phyloP scores from a whole-genome alignment of 495 filamentous ascomycete species.

The Penicillium cinerascens region DNA sequence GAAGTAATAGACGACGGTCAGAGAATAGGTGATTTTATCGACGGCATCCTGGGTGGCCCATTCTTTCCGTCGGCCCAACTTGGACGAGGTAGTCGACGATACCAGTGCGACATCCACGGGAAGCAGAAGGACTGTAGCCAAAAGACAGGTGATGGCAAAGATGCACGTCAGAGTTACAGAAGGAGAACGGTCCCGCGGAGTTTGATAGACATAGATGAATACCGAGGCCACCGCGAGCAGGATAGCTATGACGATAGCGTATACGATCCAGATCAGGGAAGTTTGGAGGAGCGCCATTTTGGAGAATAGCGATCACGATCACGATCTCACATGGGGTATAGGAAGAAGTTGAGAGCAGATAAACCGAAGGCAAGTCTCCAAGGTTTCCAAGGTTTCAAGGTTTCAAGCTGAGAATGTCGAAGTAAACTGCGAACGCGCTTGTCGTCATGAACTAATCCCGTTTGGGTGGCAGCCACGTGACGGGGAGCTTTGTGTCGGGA shows the following conservation, averaged over 20 bases:
- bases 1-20: constrained; percentile 88
- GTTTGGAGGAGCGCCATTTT: constrained; percentile 72
- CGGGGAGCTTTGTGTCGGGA: constrained; percentile 4
- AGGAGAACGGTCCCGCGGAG: constrained; percentile 76
- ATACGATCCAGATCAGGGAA: constrained; percentile 89
- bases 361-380: neutral
- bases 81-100: constrained; percentile 76
- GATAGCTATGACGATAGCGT: constrained; percentile 71
- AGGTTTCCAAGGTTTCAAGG: neutral
- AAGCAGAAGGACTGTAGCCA: constrained; percentile 88
- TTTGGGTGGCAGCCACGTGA: constrained; percentile 13
- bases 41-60: constrained; percentile 85
- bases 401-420: neutral
- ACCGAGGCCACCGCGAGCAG: constrained; percentile 68
- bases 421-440: constrained; percentile 10
- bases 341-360: neutral
- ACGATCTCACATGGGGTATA: constrained; percentile 10
- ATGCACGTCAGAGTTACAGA: constrained; percentile 79
- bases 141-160: constrained; percentile 75
- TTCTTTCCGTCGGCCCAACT: constrained; percentile 79
- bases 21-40: constrained; percentile 67
- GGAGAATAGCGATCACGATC: neutral
- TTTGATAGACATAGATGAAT: constrained; percentile 85
- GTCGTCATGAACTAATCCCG: constrained; percentile 17
- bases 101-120: constrained; percentile 95